These are phyloP conservation scores for Syncephalastrum sp. DNA, from an alignment of 371 early-diverging fungal species.

Conservation along the genomic window DNA sequence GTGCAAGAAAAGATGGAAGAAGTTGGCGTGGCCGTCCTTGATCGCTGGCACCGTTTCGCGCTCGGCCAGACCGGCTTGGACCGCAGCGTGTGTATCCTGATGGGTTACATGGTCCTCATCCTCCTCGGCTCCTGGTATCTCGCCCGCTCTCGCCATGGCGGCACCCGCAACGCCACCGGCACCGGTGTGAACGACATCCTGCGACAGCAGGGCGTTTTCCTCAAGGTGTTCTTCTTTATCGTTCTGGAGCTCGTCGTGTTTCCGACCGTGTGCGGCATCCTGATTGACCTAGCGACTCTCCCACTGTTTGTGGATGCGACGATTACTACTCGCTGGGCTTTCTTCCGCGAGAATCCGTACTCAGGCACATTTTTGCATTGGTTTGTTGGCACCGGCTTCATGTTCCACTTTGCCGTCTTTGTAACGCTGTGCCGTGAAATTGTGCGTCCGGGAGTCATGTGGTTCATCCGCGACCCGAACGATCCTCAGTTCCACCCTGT, in stretches of 20 bases:
- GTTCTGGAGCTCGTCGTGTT: conserved; percentile 83
- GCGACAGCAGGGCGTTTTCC: conserved; percentile 59
- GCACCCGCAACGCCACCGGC: conserved; percentile 11
- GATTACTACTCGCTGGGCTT: conserved; percentile 55
- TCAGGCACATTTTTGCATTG: conserved; percentile 81
- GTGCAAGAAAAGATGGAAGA: conserved; percentile 27
- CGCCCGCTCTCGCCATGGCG: conserved; percentile 25
- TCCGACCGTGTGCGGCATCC: conserved; percentile 83
- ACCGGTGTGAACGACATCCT: conserved; percentile 46
- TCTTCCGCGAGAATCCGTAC: conserved; percentile 63
- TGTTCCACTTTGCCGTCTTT: conserved; percentile 90
- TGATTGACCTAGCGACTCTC: conserved; percentile 82
- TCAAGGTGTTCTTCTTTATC: conserved; percentile 79
- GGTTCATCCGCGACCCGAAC: conserved; percentile 96
- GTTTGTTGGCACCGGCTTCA: conserved; percentile 89
- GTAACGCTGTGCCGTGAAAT: conserved; percentile 77
- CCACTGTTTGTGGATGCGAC: conserved; percentile 73
- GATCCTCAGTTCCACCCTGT: conserved; percentile 93
- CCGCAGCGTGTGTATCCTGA: conserved; percentile 45
- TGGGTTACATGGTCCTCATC: conserved; percentile 50
- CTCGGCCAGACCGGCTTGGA: conserved; percentile 41
- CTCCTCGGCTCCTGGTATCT: conserved; percentile 53
- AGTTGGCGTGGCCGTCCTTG: conserved; percentile 12
- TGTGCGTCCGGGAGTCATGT: conserved; percentile 90
- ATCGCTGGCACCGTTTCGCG: conserved; percentile 53